A percentile compares a stretch with the other conserved stretches of the same genome.
Conservation (phyloP, 345 rosid genomes). For the Eucalyptus brandiana region DNA sequence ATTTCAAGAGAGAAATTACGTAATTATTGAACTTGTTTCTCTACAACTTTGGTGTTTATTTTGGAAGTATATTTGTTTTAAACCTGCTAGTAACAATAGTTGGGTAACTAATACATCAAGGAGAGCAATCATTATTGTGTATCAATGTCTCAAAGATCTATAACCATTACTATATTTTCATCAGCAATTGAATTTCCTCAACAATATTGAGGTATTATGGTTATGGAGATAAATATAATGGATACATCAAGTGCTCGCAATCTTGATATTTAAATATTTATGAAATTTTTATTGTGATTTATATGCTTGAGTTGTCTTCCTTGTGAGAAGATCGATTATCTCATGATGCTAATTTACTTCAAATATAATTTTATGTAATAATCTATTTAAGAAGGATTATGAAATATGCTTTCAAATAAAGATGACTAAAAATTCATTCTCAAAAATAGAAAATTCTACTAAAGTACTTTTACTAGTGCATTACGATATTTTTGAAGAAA, state of each 20-base stretch:
- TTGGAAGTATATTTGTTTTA: not conserved
- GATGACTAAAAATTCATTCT: not conserved
- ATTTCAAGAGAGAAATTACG: not conserved
- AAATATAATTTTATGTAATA: not conserved
- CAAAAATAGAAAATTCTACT: not conserved
- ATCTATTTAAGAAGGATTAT: not conserved
- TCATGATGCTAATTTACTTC: not conserved
- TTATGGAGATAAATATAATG: not conserved
- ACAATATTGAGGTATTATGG: not conserved
- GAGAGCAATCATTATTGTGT: rapidly evolving
- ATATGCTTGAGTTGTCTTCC: not conserved
- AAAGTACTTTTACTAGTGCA: rapidly evolving
- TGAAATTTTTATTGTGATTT: too few species aligned
- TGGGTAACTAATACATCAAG: not conserved
- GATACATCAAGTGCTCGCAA: not conserved
- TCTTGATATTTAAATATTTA: too few species aligned
- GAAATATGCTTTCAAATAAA: not conserved
- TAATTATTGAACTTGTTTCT: not conserved
- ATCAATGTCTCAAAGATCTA: not conserved
- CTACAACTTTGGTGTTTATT: not conserved
- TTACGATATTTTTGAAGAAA: not conserved
- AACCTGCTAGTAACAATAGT: not conserved
- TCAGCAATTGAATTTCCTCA: not conserved
- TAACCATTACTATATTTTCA: not conserved
- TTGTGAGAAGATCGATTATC: not conserved